These are phyloP conservation scores for Verticillium tricorpus DNA, from an alignment of 2,329 filamentous ascomycete species.

Conservation along the genomic window DNA sequence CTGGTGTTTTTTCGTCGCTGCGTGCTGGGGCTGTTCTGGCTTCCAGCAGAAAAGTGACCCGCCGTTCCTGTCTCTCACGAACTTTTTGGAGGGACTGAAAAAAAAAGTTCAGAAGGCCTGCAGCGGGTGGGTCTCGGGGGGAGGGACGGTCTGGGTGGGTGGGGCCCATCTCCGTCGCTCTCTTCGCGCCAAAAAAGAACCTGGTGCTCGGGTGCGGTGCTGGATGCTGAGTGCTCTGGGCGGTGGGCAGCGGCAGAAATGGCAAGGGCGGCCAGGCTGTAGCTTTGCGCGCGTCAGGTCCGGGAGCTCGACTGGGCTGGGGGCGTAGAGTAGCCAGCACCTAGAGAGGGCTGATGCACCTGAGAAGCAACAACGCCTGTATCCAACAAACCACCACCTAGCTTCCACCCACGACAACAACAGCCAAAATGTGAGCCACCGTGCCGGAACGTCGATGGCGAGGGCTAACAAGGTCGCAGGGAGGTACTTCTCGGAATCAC, in stretches of 20 bases:
- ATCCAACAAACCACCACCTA: slow-evolving; percentile 2
- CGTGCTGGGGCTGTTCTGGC: slow-evolving; percentile 11
- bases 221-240: slow-evolving; percentile 4
- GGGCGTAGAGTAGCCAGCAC: slow-evolving; percentile 7
- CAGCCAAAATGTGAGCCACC: slow-evolving; percentile 22
- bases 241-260: slow-evolving; percentile 29
- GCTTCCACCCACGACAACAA: slow-evolving; percentile 6
- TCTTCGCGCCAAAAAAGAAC: not conserved
- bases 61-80: slow-evolving; percentile 17
- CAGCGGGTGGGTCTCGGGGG: not conserved
- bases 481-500: slow-evolving; percentile 98
- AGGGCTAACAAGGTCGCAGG: slow-evolving; percentile 46
- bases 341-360: not conserved
- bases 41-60: slow-evolving; percentile 14
- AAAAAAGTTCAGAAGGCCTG: slow-evolving; percentile 25
- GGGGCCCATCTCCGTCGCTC: slow-evolving; percentile 11
- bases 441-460: not conserved
- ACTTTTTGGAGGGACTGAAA: slow-evolving; percentile 9
- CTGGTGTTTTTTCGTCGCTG: slow-evolving; percentile 2
- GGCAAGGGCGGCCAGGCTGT: slow-evolving; percentile 29
- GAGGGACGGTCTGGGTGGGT: slow-evolving; percentile 22
- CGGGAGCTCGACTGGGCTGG: slow-evolving; percentile 11
- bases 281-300: slow-evolving; percentile 33
- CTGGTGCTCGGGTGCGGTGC: not conserved
- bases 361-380: slow-evolving; percentile 4